phyloP scores from a whole-genome alignment of 768 basidiomycete genomes.

The Polyporus arcularius region DNA sequence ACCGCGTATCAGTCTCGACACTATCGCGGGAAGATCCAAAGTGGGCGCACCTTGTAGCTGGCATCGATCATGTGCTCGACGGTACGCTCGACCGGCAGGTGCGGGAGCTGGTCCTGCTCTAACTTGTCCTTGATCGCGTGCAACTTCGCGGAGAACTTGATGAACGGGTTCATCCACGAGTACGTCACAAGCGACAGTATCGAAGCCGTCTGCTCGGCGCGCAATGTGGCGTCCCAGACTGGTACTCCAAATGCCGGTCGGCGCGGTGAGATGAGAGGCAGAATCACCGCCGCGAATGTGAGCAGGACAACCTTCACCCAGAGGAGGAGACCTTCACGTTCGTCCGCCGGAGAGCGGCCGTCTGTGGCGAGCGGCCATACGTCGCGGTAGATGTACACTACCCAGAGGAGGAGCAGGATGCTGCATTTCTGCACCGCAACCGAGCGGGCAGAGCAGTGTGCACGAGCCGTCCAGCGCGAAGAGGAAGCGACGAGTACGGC shows the following conservation, averaged over 20 bases:
- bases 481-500: neutral
- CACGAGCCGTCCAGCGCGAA: conserved; percentile 18
- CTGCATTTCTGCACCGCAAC: neutral
- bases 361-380: conserved; percentile 42
- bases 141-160: conserved; percentile 8
- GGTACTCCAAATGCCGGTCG: conserved; percentile 18
- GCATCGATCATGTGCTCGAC: conserved; percentile 21
- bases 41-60: conserved; percentile 14
- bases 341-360: conserved; percentile 36
- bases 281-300: conserved; percentile 32
- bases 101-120: conserved; percentile 31
- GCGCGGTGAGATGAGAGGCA: conserved; percentile 41
- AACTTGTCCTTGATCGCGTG: conserved; percentile 37
- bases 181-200: conserved; percentile 38
- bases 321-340: conserved; percentile 32
- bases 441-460: neutral
- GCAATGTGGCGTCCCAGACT: conserved; percentile 21
- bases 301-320: conserved; percentile 40
- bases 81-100: conserved; percentile 25
- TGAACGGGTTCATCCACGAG: conserved; percentile 38
- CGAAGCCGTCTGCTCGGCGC: conserved; percentile 46
- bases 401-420: conserved; percentile 44
- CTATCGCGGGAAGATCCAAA: neutral
- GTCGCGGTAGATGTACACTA: conserved; percentile 37
- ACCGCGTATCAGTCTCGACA: neutral